Base-by-base conservation (phyloP, 2,329 filamentous ascomycete genomes). In the Sarocladium oryzae region DNA sequence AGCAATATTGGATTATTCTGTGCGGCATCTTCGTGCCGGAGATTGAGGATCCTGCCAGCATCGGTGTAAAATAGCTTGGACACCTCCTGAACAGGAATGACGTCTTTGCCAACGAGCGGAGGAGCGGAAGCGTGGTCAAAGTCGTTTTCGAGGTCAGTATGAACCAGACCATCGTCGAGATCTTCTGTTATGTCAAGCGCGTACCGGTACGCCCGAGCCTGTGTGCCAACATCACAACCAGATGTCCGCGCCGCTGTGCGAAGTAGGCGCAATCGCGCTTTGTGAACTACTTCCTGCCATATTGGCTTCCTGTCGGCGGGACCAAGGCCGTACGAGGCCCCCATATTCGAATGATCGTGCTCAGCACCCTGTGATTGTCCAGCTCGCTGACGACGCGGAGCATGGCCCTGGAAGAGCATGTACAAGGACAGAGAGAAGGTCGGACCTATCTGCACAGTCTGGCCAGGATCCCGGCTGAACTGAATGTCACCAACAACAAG, bases 251-350 rank as follows among this genome's bases (percentile, higher is more conserved):
- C 35, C 45, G 84, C 86, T 1, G 88, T 79, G 45, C 91, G 79
- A 59, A 86, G 78, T 10, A 99, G 74, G 53, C 90, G 89, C 11
- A 96, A 82, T 35, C 84, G 81, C 16, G 90, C 88, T 66, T 97
- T 99, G 71, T 97, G 91, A 54, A 96, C 85, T 36, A 95, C 90
- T 65, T 99, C 92, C 64, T 97, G 93, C 93, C 93, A 97, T 1
- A 91, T 86, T 0, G 89, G 75, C 56, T 75, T 79, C 74, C 69
- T 84, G 68, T 69, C 86, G 8, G 57, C 53, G 38, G 62, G 57
- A 2, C 60, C 61, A 3, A 67, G 28, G 0, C 65, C 65, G 38
- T 66, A 67, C 3, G 53, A 40, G 15, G 48, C 40, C 7, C n/a
- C 18, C 6, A 48, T 24, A 6, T 18, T 21, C 9, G 15, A 11